phyloP scores from a whole-genome alignment of 2,329 filamentous ascomycete genomes.

The Arthrinium phaeospermum region DNA sequence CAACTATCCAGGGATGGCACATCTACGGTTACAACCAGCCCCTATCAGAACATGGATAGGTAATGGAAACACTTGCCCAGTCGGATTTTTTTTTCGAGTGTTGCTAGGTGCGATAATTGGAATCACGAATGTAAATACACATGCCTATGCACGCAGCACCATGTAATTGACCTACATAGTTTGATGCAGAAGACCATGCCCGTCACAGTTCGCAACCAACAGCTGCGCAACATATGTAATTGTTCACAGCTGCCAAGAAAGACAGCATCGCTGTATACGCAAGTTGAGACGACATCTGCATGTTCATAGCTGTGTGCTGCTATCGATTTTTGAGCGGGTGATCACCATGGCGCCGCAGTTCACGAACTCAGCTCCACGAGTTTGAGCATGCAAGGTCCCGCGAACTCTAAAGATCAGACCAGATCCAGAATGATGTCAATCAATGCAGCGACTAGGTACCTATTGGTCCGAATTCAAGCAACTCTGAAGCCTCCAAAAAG shows the following conservation, averaged over 20 bases:
- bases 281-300: not conserved
- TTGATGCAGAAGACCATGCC: not conserved
- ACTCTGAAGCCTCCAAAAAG: conserved; percentile 13
- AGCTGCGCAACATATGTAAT: not conserved
- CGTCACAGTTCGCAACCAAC: not conserved
- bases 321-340: not conserved
- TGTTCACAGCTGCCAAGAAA: not conserved
- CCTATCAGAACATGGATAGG: not conserved
- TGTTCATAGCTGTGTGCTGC: too few relatives aligned
- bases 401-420: not conserved
- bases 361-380: conserved; percentile 8
- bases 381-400: not conserved
- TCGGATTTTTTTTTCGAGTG: not conserved
- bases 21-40: conserved; percentile 1
- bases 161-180: not conserved
- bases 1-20: not conserved
- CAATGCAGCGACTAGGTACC: conserved; percentile 20
- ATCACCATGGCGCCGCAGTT: not conserved
- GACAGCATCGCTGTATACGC: not conserved
- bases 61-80: not conserved
- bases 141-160: not conserved
- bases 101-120: not conserved
- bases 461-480: not conserved
- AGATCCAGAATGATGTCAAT: conserved; percentile 21
- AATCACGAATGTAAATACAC: not conserved